Evolutionary conservation across 306 rosid species (phyloP).

Genomic region (Begonia masoniana): DNA sequence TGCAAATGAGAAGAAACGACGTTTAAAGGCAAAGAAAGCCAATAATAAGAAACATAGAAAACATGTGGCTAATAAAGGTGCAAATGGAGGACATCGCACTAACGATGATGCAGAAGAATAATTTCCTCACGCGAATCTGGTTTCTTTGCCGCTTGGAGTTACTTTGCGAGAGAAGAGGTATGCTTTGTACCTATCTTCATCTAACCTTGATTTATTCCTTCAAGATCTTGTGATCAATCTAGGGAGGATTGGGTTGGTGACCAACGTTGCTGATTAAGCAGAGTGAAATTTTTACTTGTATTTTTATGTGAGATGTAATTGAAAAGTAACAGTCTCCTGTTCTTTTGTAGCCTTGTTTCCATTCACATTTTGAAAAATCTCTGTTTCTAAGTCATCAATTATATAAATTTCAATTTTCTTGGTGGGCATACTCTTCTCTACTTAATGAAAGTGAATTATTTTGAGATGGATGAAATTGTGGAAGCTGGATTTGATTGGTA

Average conservation of each 20-base stretch:
- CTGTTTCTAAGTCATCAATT: slow-evolving; percentile 28
- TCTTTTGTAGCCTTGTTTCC: slow-evolving; percentile 28
- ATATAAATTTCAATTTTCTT: slow-evolving; percentile 3
- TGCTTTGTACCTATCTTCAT: slow-evolving; percentile 11
- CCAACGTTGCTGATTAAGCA: slow-evolving; percentile 33
- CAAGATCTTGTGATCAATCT: slow-evolving; percentile 31
- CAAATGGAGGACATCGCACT: slow-evolving; percentile 47
- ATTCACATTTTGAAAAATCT: slow-evolving; percentile 5
- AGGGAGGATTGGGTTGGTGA: slow-evolving; percentile 36
- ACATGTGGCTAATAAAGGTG: slow-evolving; percentile 39
- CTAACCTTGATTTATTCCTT: slow-evolving; percentile 45
- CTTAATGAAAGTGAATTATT: no score
- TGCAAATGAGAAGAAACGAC: slow-evolving; percentile 86
- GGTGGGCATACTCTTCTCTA: no score
- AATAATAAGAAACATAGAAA: slow-evolving; percentile 71
- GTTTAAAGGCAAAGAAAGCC: slow-evolving; percentile 90
- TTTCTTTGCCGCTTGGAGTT: slow-evolving; percentile 12
- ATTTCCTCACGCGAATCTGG: slow-evolving; percentile 8
- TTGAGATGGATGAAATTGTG: no score
- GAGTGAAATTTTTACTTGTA: slow-evolving; percentile 32
- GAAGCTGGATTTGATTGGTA: no score
- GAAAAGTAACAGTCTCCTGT: slow-evolving; percentile 32
- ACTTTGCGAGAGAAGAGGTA: slow-evolving; percentile 23
- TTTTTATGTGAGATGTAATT: slow-evolving; percentile 33
- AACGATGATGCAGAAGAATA: slow-evolving; percentile 58